These are phyloP conservation scores for Coffea humblotiana DNA, from an alignment of 305 asterid genomes.

Conservation along the genomic window DNA sequence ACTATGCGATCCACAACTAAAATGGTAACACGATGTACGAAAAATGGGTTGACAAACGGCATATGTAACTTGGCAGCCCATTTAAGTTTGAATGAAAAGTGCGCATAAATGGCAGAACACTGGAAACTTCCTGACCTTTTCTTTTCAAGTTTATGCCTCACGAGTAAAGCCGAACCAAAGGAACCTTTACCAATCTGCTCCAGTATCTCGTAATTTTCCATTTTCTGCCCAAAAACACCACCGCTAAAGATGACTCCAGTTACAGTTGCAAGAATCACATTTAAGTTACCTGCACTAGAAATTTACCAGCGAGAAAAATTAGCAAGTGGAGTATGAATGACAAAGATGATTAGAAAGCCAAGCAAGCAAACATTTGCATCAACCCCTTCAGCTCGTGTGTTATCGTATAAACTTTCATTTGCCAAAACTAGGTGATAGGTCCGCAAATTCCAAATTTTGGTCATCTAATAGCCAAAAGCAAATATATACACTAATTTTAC, in stretches of 20 bases:
- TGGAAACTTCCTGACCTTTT: conserved; percentile 61
- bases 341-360: conserved; percentile 2
- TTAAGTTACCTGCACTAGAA: neutral
- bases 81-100: neutral
- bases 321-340: conserved; percentile 16
- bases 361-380: neutral
- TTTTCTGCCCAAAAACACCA: conserved; percentile 25
- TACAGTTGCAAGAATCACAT: neutral
- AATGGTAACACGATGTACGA: conserved; percentile 2
- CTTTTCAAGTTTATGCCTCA: conserved; percentile 89
- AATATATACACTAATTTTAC: neutral
- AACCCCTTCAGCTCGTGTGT: neutral
- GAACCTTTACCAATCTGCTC: conserved; percentile 99
- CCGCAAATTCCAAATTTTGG: neutral
- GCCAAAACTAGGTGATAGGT: too few species aligned
- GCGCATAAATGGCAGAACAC: neutral
- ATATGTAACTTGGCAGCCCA: conserved; percentile 4
- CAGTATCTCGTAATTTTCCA: conserved; percentile 86
- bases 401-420: too few species aligned
- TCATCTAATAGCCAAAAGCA: neutral
- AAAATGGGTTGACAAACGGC: conserved; percentile 4
- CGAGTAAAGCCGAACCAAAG: conserved; percentile 93
- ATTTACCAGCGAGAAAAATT: neutral
- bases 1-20: conserved; percentile 20
- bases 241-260: neutral